Conservation (phyloP, 73 alveolate genomes). For the Strombidium stylifer region DNA sequence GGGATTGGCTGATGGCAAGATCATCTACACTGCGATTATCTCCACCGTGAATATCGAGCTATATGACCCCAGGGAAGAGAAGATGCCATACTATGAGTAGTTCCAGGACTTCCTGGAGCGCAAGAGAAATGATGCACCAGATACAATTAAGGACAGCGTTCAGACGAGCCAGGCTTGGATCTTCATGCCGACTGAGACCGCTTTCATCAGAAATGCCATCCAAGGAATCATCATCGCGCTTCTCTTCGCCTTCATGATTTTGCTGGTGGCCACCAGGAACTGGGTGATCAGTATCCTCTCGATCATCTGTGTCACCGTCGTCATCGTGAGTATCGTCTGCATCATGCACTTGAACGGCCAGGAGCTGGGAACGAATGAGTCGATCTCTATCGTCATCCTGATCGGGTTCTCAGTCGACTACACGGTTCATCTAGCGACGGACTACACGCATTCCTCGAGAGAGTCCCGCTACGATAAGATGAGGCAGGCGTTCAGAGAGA, state of each 20-base stretch:
- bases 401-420: conserved; percentile 45
- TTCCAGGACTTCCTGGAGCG: neutral
- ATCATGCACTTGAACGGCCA: conserved; percentile 19
- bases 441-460: neutral
- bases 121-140: neutral
- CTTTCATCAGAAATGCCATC: conserved; percentile 10
- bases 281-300: conserved; percentile 2
- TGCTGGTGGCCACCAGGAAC: conserved; percentile 16
- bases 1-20: neutral
- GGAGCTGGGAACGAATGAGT: conserved; percentile 28
- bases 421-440: conserved; percentile 23
- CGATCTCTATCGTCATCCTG: conserved; percentile 7
- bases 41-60: neutral
- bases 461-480: neutral
- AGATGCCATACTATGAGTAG: neutral
- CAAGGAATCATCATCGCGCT: conserved; percentile 29
- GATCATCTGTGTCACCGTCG: conserved; percentile 1
- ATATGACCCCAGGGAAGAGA: neutral
- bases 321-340: conserved; percentile 20
- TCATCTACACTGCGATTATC: neutral
- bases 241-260: conserved; percentile 13
- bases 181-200: conserved; percentile 20
- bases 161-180: conserved; percentile 7
- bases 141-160: neutral
- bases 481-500: conserved; percentile 1